Evolutionary conservation across 805 yeast genomes (phyloP), one percentile per base, ranked within the genome.

Genomic region (Yarrowia divulgata): DNA sequence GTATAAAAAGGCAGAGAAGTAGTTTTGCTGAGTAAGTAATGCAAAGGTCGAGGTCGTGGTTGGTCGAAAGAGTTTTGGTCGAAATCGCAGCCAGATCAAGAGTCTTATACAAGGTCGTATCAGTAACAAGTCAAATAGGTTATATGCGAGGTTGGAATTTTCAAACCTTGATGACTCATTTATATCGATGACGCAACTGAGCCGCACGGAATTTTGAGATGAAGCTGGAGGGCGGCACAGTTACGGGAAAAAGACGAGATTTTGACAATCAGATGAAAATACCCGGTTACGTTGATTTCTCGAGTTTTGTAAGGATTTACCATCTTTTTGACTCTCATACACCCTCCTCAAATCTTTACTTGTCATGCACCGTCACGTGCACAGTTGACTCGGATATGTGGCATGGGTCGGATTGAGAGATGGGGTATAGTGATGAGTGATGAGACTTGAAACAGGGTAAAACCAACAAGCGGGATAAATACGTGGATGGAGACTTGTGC

Each of bases 91-190:
- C 29, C 29, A 16, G 43, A 39, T 39, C 40, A 39, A 13, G 1
- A 23, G 18, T 14, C 45, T 40, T 43, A 43, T n/a, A 43, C 18
- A 23, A 23, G 16, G 46, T 43, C 46, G 18, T 14, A 23, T 23
- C 29, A 5, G 43, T 16, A 5, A n/a, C 18, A 40, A 40, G 45
- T 40, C 45, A 39, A 10, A 52, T 12, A 35, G 58, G 58, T 57
- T 42, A 57, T 55, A 55, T 57, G 63, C 63, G 42, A 43, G 49
- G 37, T 42, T n/a, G 62, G 49, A 57, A 29, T 40, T 57, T 57
- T 43, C 49, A 57, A 43, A 57, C 49, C 39, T 57, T 39, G 10
- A 16, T 57, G 64, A 57, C 64, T 57, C 64, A 57, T 52, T 12
- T 37, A 39, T 32, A n/a, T 23, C 39, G 34, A 48, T 48, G 52